phyloP scores from a whole-genome alignment of 2,329 filamentous ascomycete genomes.

The Hyphodiscus sp. region DNA sequence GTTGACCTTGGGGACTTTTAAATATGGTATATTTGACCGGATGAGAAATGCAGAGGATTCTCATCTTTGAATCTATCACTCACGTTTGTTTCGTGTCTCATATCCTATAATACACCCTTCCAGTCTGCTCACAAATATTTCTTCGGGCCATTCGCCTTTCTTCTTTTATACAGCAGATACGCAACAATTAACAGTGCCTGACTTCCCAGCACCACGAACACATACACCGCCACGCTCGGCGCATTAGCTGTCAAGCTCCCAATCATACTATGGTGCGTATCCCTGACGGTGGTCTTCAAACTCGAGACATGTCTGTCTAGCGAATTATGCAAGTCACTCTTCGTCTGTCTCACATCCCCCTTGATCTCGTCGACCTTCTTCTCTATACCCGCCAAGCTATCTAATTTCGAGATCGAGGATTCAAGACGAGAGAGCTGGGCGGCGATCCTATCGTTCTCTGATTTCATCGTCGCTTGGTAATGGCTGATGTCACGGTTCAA shows the following conservation, averaged over 20 bases:
- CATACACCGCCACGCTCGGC: constrained; percentile 6
- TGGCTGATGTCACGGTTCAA: constrained; percentile 52
- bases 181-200: constrained; percentile 21
- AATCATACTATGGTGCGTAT: constrained; percentile 18
- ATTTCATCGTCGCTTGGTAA: constrained; percentile 46
- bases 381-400: constrained; percentile 40
- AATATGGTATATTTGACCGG: no score
- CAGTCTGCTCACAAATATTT: constrained; percentile 27
- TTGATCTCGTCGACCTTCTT: constrained; percentile 47
- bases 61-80: background rate
- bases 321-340: constrained; percentile 38
- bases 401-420: constrained; percentile 35
- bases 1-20: no score
- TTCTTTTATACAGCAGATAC: constrained; percentile 29
- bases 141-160: constrained; percentile 24
- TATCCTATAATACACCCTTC: background rate
- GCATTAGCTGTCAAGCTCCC: constrained; percentile 9
- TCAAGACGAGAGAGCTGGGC: constrained; percentile 15
- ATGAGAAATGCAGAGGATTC: background rate
- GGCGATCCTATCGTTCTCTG: constrained; percentile 13
- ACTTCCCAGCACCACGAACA: constrained; percentile 23
- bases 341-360: constrained; percentile 51
- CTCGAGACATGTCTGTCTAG: constrained; percentile 20
- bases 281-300: constrained; percentile 18
- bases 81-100: background rate